These are phyloP conservation scores for Lathyrus aphaca DNA, from an alignment of 306 rosid genomes.

Conservation along the genomic window DNA sequence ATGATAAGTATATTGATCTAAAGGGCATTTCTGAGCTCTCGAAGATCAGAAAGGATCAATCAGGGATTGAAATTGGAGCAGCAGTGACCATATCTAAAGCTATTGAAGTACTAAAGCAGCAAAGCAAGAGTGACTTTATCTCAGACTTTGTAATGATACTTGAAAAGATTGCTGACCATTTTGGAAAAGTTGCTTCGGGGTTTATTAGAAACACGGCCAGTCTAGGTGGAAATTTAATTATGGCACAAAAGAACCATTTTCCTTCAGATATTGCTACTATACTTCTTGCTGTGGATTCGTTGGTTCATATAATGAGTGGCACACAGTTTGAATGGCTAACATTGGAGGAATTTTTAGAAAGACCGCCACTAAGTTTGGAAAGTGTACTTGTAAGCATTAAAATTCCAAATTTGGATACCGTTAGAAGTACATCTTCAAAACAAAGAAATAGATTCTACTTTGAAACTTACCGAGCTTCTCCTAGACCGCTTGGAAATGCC, in stretches of 20 bases:
- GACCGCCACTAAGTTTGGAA: slow-evolving; percentile 58
- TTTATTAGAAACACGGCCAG: slow-evolving; percentile 77
- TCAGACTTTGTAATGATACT: slow-evolving; percentile 53
- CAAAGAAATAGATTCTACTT: slow-evolving; percentile 48
- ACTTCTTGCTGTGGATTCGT: slow-evolving; percentile 69
- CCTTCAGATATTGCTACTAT: slow-evolving; percentile 81
- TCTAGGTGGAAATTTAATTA: slow-evolving; percentile 81
- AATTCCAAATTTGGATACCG: slow-evolving; percentile 61
- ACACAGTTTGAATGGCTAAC: slow-evolving; percentile 51
- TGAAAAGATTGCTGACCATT: slow-evolving; percentile 56
- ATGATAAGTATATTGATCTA: slow-evolving; percentile 65
- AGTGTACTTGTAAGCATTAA: slow-evolving; percentile 63
- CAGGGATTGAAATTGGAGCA: slow-evolving; percentile 75
- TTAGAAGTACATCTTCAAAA: slow-evolving; percentile 40
- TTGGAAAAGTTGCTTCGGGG: slow-evolving; percentile 67
- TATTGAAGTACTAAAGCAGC: slow-evolving; percentile 58
- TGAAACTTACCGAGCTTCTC: slow-evolving; percentile 85
- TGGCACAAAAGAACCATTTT: slow-evolving; percentile 74
- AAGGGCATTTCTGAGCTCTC: slow-evolving; percentile 60
- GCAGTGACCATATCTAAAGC: slow-evolving; percentile 64
- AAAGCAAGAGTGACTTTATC: slow-evolving; percentile 25
- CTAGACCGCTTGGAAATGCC: slow-evolving; percentile 85
- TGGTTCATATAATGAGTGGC: slow-evolving; percentile 62
- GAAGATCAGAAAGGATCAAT: slow-evolving; percentile 49
- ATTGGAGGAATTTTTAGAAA: slow-evolving; percentile 69